Base-by-base conservation (phyloP, 208 protist species). In the Trypanosoma scelopori region DNA sequence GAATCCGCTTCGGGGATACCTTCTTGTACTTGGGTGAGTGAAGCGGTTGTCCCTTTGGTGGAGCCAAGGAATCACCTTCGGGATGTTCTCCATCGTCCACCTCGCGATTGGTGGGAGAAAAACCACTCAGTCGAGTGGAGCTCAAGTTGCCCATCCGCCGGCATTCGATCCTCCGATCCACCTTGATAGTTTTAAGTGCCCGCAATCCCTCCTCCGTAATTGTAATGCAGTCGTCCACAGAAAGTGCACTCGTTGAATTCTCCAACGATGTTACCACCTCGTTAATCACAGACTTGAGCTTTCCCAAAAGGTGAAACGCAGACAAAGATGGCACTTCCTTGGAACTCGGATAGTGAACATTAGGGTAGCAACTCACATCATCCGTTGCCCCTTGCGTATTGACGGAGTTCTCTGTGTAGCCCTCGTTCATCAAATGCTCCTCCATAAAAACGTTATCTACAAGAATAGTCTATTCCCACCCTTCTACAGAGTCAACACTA, bases 191-290 rank as follows among this genome's bases (percentile, higher is more conserved):
- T 58, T 81, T 85, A 27, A 92, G 58, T 3, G 69, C 82, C 23
- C 73, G 68, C 27, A 92, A 56, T 35, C 71, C 82, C 32, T 92
- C 86, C 45, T 92, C 86, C 6, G 74, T 80, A 16, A 89, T 71
- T 6, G 73, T 74, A 48, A 92, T 87, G 50, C 70, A 92, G 47
- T 85, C 81, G 46, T 92, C 83, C 1, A 87, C 70, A 48, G 84
- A 78, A 50, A 81, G 75, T 9, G 72, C 69, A 55, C 78, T 84
- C 25, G 60, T 65, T 3, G 76, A 46, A 50, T 77, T 79, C n/a
- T 79, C 67, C 25, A 92, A 48, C 30, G 56, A 77, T 23, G 67
- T 73, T 23, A 87, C 52, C 5, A 92, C 81, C 22, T 92, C 86
- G 47, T 87, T 76, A 18, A 89, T 76, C 3, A 77, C 67, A 25